Percentiles rank a stretch among this genome's conserved stretches.
Evolutionary conservation across 2,329 filamentous ascomycete species (phyloP).

Genomic region (Fusarium multiceps): DNA sequence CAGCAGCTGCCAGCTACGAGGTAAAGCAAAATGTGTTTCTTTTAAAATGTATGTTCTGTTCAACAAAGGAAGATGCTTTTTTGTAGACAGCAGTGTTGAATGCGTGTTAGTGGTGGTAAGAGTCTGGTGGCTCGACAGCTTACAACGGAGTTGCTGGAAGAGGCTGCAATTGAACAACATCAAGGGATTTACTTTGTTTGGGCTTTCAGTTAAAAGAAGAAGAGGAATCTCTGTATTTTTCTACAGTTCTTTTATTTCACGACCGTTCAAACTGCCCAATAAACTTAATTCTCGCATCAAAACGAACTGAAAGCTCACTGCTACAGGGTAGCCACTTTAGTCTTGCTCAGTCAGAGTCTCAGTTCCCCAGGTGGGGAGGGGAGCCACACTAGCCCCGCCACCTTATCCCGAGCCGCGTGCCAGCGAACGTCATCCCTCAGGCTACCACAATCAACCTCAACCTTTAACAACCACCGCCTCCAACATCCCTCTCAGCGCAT

Average conservation of each 20-base stretch:
- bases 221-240: no score
- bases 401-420: conserved; percentile 32
- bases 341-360: background rate
- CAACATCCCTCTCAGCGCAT: background rate
- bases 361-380: conserved; percentile 24
- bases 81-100: no score
- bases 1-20: no score
- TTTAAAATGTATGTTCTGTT: no score
- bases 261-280: rapidly evolving
- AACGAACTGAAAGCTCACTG: background rate
- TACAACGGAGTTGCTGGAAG: no score
- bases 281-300: background rate
- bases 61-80: no score
- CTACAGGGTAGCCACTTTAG: background rate
- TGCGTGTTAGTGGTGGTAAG: rapidly evolving
- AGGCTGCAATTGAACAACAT: no score
- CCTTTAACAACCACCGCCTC: background rate
- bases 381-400: conserved; percentile 12
- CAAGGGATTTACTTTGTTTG: no score
- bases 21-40: no score
- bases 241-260: no score
- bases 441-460: conserved; percentile 29
- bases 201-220: no score
- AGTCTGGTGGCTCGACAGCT: no score
- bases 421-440: conserved; percentile 44